These are phyloP conservation scores for Tephrocybe sp. DNA, from an alignment of 768 basidiomycete genomes.

Conservation along the genomic window DNA sequence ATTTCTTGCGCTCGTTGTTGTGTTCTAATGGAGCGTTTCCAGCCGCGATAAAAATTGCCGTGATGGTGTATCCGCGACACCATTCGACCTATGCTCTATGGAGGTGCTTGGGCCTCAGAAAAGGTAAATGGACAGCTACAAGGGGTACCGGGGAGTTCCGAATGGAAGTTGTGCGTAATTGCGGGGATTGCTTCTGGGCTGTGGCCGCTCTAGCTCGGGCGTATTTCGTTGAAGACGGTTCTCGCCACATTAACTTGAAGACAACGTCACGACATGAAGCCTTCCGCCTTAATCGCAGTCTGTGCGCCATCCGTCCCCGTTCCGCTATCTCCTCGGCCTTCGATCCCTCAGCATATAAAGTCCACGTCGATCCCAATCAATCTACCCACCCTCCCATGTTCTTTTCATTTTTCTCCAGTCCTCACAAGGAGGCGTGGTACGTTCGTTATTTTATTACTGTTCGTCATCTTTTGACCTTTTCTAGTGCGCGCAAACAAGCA, in stretches of 20 bases:
- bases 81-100: too few species aligned
- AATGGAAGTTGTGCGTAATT: conserved; percentile 6
- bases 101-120: too few species aligned
- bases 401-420: conserved; percentile 13
- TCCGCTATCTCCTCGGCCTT: conserved; percentile 20
- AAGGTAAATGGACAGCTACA: conserved; percentile 14
- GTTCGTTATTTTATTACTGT: conserved; percentile 12
- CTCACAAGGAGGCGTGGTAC: conserved; percentile 31
- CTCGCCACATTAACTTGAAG: conserved; percentile 15
- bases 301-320: conserved; percentile 2
- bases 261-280: conserved; percentile 16
- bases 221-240: conserved; percentile 15
- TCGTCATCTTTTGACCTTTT: background rate
- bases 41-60: conserved; percentile 1
- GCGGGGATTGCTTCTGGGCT: conserved; percentile 16
- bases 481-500: conserved; percentile 42
- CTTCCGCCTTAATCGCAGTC: conserved; percentile 21
- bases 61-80: background rate
- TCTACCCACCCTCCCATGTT: conserved; percentile 14
- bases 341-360: conserved; percentile 9
- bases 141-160: conserved; percentile 14
- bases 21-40: background rate
- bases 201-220: conserved; percentile 27
- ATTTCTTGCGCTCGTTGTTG: conserved; percentile 11
- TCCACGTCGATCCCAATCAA: conserved; percentile 3